Conservation (phyloP, 2,329 filamentous ascomycete genomes). For the Phialophora chinensis region DNA sequence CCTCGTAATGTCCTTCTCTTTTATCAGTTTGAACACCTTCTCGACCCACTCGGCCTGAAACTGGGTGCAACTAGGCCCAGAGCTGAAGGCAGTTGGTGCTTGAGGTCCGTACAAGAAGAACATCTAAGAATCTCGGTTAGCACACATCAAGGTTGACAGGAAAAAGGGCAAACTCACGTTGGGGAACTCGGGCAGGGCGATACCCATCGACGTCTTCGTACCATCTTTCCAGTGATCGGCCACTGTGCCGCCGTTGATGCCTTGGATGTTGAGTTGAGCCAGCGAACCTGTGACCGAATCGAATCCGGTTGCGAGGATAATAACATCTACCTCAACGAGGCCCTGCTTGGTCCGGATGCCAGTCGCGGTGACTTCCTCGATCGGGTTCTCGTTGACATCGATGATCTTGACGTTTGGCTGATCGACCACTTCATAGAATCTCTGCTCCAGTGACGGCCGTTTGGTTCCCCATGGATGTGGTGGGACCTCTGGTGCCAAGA, state of each 20-base stretch:
- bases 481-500: slow-evolving; percentile 60
- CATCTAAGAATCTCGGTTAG: slow-evolving; percentile 37
- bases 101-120: slow-evolving; percentile 63
- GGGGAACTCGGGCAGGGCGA: slow-evolving; percentile 51
- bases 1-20: slow-evolving; percentile 54
- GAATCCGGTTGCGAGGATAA: slow-evolving; percentile 54
- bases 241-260: slow-evolving; percentile 43
- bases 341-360: slow-evolving; percentile 52
- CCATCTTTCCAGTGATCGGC: slow-evolving; percentile 48
- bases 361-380: slow-evolving; percentile 48
- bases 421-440: slow-evolving; percentile 59
- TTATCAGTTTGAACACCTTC: slow-evolving; percentile 58
- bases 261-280: slow-evolving; percentile 48
- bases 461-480: slow-evolving; percentile 64
- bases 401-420: slow-evolving; percentile 55
- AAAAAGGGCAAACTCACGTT: slow-evolving; percentile 42
- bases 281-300: slow-evolving; percentile 52
- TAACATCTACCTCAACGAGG: slow-evolving; percentile 48
- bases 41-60: slow-evolving; percentile 62
- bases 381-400: slow-evolving; percentile 52
- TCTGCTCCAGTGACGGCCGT: slow-evolving; percentile 55
- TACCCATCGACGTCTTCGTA: slow-evolving; percentile 52
- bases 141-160: neutral
- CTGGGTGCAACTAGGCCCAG: slow-evolving; percentile 60
- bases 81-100: slow-evolving; percentile 48